Percentiles rank a stretch among this genome's conserved stretches.
These are phyloP conservation scores for Blastocrithidia nonstop DNA, from an alignment of 208 protist species.

Conservation along the genomic window DNA sequence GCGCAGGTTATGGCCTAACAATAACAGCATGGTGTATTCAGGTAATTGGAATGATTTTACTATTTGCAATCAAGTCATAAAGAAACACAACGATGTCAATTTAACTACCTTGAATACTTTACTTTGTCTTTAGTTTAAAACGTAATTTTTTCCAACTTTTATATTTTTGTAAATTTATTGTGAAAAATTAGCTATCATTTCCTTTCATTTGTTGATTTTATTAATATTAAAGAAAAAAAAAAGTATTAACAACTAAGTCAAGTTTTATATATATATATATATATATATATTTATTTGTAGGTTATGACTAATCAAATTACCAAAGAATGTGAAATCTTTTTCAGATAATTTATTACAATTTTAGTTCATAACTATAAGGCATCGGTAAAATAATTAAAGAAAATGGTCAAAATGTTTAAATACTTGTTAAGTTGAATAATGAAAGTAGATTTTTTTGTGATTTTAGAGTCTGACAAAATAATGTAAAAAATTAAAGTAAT, in stretches of 20 bases:
- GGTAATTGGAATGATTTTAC: constrained; percentile 13
- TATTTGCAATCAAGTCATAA: constrained; percentile 7
- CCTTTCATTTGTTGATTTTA: neutral
- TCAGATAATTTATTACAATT: too few relatives aligned
- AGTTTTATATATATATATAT: neutral
- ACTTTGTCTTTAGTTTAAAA: constrained; percentile 2
- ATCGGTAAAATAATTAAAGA: too few relatives aligned
- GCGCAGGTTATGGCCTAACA: constrained; percentile 25
- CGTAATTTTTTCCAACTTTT: neutral
- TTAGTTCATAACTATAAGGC: too few relatives aligned
- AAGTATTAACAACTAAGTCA: neutral
- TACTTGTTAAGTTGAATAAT: too few relatives aligned
- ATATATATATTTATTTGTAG: neutral
- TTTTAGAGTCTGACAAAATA: too few relatives aligned
- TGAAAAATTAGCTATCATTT: neutral
- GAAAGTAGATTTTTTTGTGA: too few relatives aligned
- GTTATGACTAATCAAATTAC: too few relatives aligned
- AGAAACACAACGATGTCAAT: neutral
- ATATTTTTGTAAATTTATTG: neutral
- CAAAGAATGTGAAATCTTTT: too few relatives aligned
- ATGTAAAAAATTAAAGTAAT: too few relatives aligned
- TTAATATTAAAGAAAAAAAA: neutral
- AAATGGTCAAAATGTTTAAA: too few relatives aligned
- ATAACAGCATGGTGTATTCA: constrained; percentile 26
- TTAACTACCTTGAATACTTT: constrained; percentile 3